Conservation (phyloP, 768 basidiomycete genomes). For the Boletus insuetus region DNA sequence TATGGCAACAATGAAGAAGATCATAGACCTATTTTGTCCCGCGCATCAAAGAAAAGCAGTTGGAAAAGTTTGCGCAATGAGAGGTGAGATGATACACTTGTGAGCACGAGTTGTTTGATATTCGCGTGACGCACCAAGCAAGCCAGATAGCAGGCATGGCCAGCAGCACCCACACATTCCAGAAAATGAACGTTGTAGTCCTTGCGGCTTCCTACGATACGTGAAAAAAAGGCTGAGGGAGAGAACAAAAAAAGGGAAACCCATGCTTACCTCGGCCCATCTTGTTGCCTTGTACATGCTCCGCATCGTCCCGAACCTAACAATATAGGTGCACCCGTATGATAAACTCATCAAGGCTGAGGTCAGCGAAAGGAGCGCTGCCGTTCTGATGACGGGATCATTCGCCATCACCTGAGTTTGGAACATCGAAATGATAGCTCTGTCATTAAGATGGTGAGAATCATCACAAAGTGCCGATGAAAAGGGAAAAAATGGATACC, state of each 20-base stretch:
- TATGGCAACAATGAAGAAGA: slow-evolving; percentile 61
- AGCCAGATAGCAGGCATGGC: slow-evolving; percentile 71
- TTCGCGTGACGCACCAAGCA: slow-evolving; percentile 51
- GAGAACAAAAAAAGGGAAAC: not conserved
- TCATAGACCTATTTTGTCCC: slow-evolving; percentile 51
- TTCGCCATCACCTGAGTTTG: slow-evolving; percentile 49
- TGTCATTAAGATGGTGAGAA: slow-evolving; percentile 19
- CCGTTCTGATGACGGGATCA: slow-evolving; percentile 61
- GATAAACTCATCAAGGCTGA: slow-evolving; percentile 69
- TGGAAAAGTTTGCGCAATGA: not conserved
- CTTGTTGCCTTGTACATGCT: slow-evolving; percentile 67
- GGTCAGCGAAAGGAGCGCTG: slow-evolving; percentile 61
- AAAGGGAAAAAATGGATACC: slow-evolving; percentile 15
- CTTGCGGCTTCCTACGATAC: slow-evolving; percentile 52
- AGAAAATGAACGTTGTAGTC: slow-evolving; percentile 44
- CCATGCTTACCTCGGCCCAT: slow-evolving; percentile 62
- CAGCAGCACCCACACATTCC: slow-evolving; percentile 72
- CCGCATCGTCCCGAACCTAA: slow-evolving; percentile 70
- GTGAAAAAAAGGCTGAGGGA: not conserved
- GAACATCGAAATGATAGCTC: slow-evolving; percentile 69
- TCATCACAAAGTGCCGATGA: not conserved
- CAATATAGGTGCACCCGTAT: slow-evolving; percentile 72
- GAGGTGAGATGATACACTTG: not conserved
- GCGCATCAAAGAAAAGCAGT: not conserved
- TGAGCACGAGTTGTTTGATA: not conserved